A percentile compares a stretch with the other conserved stretches of the same genome.
Evolutionary conservation across 495 filamentous ascomycete species (phyloP).

Genomic region (Penicillium robsamsonii): DNA sequence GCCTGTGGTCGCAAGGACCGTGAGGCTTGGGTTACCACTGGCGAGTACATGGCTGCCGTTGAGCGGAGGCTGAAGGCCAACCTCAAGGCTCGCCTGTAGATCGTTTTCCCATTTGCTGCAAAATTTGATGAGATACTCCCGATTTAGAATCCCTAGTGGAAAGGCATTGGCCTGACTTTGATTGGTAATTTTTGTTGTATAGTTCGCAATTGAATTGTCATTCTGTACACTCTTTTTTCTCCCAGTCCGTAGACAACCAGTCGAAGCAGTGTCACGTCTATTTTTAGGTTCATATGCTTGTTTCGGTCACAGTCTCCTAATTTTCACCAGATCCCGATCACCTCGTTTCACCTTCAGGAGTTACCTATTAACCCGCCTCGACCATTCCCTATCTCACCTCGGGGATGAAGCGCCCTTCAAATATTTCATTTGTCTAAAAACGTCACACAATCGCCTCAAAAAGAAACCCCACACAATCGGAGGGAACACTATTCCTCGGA

Average conservation of each 20-base stretch:
- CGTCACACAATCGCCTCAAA: too few relatives aligned
- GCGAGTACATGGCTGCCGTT: slow-evolving; percentile 83
- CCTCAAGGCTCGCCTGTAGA: slow-evolving; percentile 50
- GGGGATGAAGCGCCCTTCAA: too few relatives aligned
- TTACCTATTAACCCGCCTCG: background rate
- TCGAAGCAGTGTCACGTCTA: background rate
- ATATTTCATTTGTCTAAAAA: too few relatives aligned
- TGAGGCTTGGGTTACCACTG: slow-evolving; percentile 82
- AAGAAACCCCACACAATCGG: too few relatives aligned
- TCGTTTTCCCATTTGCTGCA: background rate
- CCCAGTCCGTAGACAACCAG: background rate
- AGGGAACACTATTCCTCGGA: too few relatives aligned
- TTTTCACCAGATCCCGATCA: background rate
- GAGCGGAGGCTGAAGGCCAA: slow-evolving; percentile 75
- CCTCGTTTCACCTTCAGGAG: too few relatives aligned
- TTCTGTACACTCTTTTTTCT: background rate
- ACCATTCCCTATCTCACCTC: background rate
- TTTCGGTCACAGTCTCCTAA: background rate
- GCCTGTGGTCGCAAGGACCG: slow-evolving; percentile 82
- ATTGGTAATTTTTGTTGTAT: slow-evolving; percentile 5
- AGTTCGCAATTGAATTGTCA: slow-evolving; percentile 3
- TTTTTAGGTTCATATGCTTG: background rate
- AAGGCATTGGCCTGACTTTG: background rate
- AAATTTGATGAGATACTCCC: slow-evolving; percentile 12
- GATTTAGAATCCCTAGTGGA: slow-evolving; percentile 11